Conservation (phyloP, 2,329 filamentous ascomycete species). For the Aspergillus sp. region DNA sequence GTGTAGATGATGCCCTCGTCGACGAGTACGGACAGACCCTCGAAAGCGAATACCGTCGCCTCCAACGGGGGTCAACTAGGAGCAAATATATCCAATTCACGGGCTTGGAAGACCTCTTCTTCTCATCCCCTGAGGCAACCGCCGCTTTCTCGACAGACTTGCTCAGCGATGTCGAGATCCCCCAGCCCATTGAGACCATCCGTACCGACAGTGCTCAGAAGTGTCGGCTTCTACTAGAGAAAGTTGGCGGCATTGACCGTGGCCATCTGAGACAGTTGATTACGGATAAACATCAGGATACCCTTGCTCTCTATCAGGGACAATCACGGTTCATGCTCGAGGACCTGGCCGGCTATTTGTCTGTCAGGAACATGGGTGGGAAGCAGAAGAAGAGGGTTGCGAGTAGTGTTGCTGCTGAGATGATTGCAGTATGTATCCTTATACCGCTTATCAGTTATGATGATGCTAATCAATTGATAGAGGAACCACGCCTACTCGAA, state of each 20-base stretch:
- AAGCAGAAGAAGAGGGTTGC: constrained; percentile 38
- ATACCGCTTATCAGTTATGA: too few relatives aligned
- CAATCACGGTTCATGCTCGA: constrained; percentile 41
- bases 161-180: background rate
- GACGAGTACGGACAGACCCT: background rate
- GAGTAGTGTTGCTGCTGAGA: constrained; percentile 35
- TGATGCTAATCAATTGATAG: background rate
- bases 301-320: constrained; percentile 34
- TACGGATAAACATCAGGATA: constrained; percentile 26
- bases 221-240: background rate
- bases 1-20: background rate
- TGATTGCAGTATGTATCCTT: constrained; percentile 23
- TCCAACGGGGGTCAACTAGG: too few relatives aligned
- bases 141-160: background rate
- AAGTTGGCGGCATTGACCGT: background rate
- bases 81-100: background rate
- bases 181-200: background rate
- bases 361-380: constrained; percentile 23
- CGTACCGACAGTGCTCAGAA: background rate
- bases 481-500: constrained; percentile 52
- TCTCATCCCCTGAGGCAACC: background rate
- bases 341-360: constrained; percentile 24
- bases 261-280: constrained; percentile 23
- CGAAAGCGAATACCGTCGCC: background rate
- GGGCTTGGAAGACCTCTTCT: background rate